A percentile compares a stretch with the other conserved stretches of the same genome.
Evolutionary conservation across 208 protist species (phyloP).

Genomic region (Crithidia brevicula): DNA sequence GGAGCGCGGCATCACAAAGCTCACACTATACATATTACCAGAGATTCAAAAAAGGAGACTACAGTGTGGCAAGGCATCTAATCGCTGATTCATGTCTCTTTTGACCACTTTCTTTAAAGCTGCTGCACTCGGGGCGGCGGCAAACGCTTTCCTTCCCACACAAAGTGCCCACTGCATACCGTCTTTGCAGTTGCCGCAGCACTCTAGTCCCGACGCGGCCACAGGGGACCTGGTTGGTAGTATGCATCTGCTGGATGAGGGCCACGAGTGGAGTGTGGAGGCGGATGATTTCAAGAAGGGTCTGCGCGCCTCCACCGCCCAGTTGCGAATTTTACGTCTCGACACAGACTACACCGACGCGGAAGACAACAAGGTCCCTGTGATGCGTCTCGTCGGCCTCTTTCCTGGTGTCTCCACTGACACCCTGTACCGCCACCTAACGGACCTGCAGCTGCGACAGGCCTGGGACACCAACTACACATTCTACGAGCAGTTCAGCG

Average conservation of each 20-base stretch:
- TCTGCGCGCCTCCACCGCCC: constrained; percentile 1
- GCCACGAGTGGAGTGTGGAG: constrained; percentile 21
- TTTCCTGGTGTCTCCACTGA: constrained; percentile 43
- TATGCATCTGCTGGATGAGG: constrained; percentile 19
- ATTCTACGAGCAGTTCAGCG: constrained; percentile 42
- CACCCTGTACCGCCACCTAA: constrained; percentile 46
- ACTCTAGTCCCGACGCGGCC: neutral
- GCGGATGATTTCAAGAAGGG: constrained; percentile 17
- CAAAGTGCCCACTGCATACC: neutral
- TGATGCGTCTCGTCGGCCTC: constrained; percentile 64
- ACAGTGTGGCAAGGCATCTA: no score
- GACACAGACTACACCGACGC: constrained; percentile 32
- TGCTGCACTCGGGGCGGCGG: neutral
- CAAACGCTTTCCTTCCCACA: neutral
- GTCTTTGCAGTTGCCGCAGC: neutral
- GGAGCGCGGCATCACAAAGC: no score
- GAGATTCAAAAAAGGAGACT: no score
- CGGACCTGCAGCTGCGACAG: constrained; percentile 42
- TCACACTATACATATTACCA: no score
- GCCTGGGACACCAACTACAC: constrained; percentile 70
- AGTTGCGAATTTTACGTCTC: constrained; percentile 50
- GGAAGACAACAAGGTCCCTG: constrained; percentile 29
- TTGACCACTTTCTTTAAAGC: constrained; percentile 7
- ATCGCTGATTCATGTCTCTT: no score
- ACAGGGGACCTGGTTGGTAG: constrained; percentile 11